Conservation (phyloP, 1,284 basidiomycete genomes). For the Rugosomyces carneus region DNA sequence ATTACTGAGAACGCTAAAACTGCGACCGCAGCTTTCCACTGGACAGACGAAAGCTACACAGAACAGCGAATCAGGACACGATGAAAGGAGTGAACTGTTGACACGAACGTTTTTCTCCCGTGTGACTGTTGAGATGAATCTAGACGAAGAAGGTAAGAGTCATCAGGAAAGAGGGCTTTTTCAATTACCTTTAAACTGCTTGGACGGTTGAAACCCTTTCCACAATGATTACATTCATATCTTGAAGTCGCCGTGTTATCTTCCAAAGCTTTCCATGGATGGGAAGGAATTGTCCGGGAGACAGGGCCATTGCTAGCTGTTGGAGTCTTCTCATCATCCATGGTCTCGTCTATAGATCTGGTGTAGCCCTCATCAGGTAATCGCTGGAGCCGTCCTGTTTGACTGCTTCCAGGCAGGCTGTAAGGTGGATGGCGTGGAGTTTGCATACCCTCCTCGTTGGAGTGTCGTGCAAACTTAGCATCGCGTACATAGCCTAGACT, state of each 20-base stretch:
- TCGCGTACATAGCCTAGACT: background rate
- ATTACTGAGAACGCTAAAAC: slow-evolving; percentile 82
- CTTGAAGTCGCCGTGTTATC: slow-evolving; percentile 29
- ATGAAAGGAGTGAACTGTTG: slow-evolving; percentile 10
- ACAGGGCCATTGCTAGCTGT: slow-evolving; percentile 18
- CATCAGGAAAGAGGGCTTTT: slow-evolving; percentile 10
- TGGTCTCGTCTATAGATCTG: slow-evolving; percentile 7
- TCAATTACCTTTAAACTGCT: slow-evolving; percentile 67
- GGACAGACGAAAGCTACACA: slow-evolving; percentile 68
- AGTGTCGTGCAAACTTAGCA: background rate
- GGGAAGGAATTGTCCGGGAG: slow-evolving; percentile 1
- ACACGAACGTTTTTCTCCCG: slow-evolving; percentile 75
- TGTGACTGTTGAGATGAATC: slow-evolving; percentile 83
- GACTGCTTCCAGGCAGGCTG: background rate
- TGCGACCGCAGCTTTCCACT: slow-evolving; percentile 67
- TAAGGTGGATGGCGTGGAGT: slow-evolving; percentile 1
- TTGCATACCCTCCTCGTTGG: slow-evolving; percentile 5
- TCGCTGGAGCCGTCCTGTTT: slow-evolving; percentile 1
- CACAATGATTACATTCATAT: slow-evolving; percentile 74
- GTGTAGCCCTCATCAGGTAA: slow-evolving; percentile 22
- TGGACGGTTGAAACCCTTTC: slow-evolving; percentile 75
- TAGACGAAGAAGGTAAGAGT: slow-evolving; percentile 22
- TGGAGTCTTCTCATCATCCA: slow-evolving; percentile 26
- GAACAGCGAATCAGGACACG: slow-evolving; percentile 13
- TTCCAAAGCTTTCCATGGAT: slow-evolving; percentile 6